Evolutionary conservation across 805 yeast species (phyloP), one percentile per base, ranked within the genome.

Genomic region (Yamadazyma paraphyllophila): DNA sequence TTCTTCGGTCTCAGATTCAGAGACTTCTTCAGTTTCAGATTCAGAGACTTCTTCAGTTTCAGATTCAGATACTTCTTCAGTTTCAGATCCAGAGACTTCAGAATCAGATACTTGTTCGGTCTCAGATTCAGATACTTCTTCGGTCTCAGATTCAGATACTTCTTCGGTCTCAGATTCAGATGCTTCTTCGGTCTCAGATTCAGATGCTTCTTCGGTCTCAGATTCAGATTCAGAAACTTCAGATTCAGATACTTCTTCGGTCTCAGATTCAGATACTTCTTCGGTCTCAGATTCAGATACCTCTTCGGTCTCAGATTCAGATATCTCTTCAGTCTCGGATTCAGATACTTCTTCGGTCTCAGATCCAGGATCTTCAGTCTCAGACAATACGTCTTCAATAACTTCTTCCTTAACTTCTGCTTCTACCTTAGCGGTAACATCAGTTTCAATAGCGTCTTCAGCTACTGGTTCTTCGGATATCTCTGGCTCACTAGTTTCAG

Each of bases 201-300:
- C 47, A n/a, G n/a, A n/a, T n/a, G 47, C 51, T 20, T 44, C 13
- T 38, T 30, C 24, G 1, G 43, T 33, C 30, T 43, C 45, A 16
- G 41, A 29, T 17, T 29, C 45, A n/a, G 26, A n/a, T 26, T 31
- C 31, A n/a, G 40, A n/a, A n/a, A n/a, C 8, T 29, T 29, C 31
- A 26, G 40, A n/a, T 14, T 37, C 40, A n/a, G 32, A n/a, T 8
- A 14, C 38, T 14, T 35, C 40, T 11, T 39, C 41, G 16, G 35
- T 30, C 10, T 37, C 41, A 7, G 32, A 56, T 20, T 51, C 55
- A 44, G 39, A n/a, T 9, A 37, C 39, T 20, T 43, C 44, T 16
- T 20, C 37, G 14, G 41, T 32, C 27, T 38, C 43, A 13, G 32
- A 9, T 15, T n/a, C n/a, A n/a, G n/a, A n/a, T n/a, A n/a, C n/a